These are phyloP conservation scores for Neurospora sp. DNA, from an alignment of 495 filamentous ascomycete genomes.

Conservation along the genomic window DNA sequence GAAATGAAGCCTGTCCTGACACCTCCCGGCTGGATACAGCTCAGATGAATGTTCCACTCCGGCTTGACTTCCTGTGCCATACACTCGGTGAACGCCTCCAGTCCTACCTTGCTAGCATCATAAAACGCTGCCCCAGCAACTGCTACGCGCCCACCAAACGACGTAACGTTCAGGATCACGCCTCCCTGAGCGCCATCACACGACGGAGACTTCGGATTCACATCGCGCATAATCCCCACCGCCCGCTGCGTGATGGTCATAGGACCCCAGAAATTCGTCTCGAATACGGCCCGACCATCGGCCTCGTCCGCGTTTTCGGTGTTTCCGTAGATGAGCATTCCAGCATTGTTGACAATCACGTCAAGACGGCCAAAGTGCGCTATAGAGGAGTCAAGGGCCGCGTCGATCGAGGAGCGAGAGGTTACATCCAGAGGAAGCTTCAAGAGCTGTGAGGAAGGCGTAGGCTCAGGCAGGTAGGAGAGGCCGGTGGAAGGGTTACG, in stretches of 20 bases:
- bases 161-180: slow-evolving; percentile 43
- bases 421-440: slow-evolving; percentile 39
- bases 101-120: slow-evolving; percentile 45
- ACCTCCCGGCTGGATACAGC: slow-evolving; percentile 40
- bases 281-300: slow-evolving; percentile 33
- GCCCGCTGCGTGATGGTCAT: slow-evolving; percentile 34
- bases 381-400: slow-evolving; percentile 27
- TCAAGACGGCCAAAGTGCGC: slow-evolving; percentile 39
- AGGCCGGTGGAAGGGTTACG: slow-evolving; percentile 25
- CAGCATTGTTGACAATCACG: slow-evolving; percentile 49
- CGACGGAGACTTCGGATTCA: slow-evolving; percentile 17
- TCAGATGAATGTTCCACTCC: slow-evolving; percentile 43
- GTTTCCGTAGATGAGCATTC: slow-evolving; percentile 37
- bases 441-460: slow-evolving; percentile 22
- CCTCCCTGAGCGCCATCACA: slow-evolving; percentile 30
- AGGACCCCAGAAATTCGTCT: slow-evolving; percentile 46
- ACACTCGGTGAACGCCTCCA: slow-evolving; percentile 48
- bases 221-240: slow-evolving; percentile 38
- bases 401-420: slow-evolving; percentile 26
- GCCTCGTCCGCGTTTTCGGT: slow-evolving; percentile 34
- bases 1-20: slow-evolving; percentile 37
- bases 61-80: slow-evolving; percentile 39
- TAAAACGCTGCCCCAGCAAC: slow-evolving; percentile 42
- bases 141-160: slow-evolving; percentile 39
- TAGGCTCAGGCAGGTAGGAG: slow-evolving; percentile 23